phyloP scores from a whole-genome alignment of 371 early-diverging fungal species.

The Mortierella sp. region DNA sequence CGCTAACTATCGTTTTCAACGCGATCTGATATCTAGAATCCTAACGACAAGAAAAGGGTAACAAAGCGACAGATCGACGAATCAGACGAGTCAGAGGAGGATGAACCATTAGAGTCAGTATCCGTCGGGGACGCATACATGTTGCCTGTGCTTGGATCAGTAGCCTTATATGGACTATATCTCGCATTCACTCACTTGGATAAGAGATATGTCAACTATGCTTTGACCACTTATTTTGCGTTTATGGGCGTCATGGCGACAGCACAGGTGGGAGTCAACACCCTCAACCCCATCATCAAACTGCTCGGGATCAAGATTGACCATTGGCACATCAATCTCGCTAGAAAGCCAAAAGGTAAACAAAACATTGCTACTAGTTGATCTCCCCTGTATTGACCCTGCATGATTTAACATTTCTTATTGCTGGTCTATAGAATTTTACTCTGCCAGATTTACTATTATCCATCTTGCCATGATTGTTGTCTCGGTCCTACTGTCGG shows the following conservation, averaged over 20 bases:
- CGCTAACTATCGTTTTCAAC: not conserved
- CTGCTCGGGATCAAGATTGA: constrained; percentile 65
- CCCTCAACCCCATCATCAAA: constrained; percentile 61
- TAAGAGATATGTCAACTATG: constrained; percentile 83
- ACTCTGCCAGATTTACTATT: constrained; percentile 77
- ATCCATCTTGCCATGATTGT: constrained; percentile 73
- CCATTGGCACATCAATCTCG: constrained; percentile 76
- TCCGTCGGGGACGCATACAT: constrained; percentile 87
- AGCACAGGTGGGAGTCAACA: constrained; percentile 71
- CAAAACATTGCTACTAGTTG: not conserved
- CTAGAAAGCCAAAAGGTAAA: constrained; percentile 75
- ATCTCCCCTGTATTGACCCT: not conserved
- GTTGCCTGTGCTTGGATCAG: constrained; percentile 92
- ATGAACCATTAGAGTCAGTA: constrained; percentile 77
- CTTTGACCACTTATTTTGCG: constrained; percentile 88
- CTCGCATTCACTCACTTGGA: constrained; percentile 82
- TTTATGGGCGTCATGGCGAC: constrained; percentile 84
- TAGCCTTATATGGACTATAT: constrained; percentile 84
- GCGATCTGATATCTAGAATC: constrained; percentile 25
- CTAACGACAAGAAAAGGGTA: constrained; percentile 31
- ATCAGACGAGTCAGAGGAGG: constrained; percentile 66
- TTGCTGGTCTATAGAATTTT: constrained; percentile 62
- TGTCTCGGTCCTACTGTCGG: constrained; percentile 74
- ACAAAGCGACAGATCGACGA: constrained; percentile 65
- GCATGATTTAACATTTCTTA: constrained; percentile 1